These are phyloP conservation scores for Coccomyxa sp. DNA, from an alignment of 139 green algal species.

Conservation along the genomic window DNA sequence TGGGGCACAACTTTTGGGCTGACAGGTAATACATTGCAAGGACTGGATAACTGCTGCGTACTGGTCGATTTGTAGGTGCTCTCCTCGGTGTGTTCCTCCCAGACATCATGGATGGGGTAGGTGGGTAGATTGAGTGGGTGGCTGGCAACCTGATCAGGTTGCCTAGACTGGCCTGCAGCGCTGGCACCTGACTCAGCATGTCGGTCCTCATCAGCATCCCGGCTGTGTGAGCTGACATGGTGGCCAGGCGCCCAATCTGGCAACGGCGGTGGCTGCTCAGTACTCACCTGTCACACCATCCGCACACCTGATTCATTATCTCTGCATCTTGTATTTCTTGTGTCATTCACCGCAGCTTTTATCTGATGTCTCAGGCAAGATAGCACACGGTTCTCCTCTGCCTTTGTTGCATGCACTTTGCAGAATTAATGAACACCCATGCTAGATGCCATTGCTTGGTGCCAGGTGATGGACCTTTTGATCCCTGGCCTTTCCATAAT, in stretches of 20 bases:
- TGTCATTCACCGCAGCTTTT: neutral
- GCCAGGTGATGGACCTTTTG: too few species aligned
- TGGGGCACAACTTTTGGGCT: too few species aligned
- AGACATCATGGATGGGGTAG: neutral
- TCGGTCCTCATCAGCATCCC: too few species aligned
- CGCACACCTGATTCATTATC: too few species aligned
- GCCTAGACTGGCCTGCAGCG: neutral
- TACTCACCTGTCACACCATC: neutral
- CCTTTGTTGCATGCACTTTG: neutral
- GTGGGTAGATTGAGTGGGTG: neutral
- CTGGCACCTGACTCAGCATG: too few species aligned
- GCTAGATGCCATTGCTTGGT: too few species aligned
- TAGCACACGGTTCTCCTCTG: neutral
- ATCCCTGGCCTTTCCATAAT: too few species aligned
- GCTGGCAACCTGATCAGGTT: neutral
- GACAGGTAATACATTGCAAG: too few species aligned
- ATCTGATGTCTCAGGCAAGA: neutral
- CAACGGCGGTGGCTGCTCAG: neutral
- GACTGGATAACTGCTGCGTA: neutral
- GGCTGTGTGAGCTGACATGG: neutral
- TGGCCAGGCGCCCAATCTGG: neutral
- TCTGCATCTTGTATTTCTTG: neutral
- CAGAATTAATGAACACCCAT: too few species aligned
- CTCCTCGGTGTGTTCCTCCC: neutral
- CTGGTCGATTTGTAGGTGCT: neutral